phyloP scores from a whole-genome alignment of 352 stramenopile species.

The Sclerospora graminicola region DNA sequence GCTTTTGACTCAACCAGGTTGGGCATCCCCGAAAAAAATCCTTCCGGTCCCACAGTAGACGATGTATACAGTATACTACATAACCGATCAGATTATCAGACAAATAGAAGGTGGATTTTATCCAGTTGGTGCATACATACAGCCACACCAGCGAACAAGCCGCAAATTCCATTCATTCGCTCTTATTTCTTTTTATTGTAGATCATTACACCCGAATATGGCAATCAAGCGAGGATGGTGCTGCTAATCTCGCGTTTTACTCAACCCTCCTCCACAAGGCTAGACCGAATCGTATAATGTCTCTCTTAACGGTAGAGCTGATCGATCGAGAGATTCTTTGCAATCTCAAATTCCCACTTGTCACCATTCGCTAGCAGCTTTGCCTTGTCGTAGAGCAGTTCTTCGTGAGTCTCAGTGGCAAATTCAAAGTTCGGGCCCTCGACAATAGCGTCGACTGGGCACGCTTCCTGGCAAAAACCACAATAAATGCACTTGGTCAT shows the following conservation, averaged over 20 bases:
- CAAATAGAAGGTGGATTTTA: too few species aligned
- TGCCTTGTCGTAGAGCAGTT: slow-evolving; percentile 99
- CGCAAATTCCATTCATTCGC: slow-evolving; percentile 20
- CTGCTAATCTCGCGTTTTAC: background rate
- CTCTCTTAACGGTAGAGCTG: slow-evolving; percentile 96
- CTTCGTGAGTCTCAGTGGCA: slow-evolving; percentile 98
- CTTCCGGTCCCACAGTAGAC: too few species aligned
- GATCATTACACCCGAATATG: background rate
- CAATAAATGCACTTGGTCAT: slow-evolving; percentile 99
- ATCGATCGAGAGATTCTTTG: slow-evolving; percentile 97
- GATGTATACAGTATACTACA: too few species aligned
- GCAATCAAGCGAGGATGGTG: background rate
- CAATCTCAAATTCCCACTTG: slow-evolving; percentile 99
- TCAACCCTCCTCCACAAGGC: too few species aligned
- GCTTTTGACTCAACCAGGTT: too few species aligned
- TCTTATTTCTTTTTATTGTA: slow-evolving; percentile 25
- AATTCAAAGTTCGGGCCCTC: slow-evolving; percentile 99
- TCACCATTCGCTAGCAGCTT: slow-evolving; percentile 99
- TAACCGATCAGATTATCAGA: too few species aligned
- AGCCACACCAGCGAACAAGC: slow-evolving; percentile 1
- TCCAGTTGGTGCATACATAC: background rate
- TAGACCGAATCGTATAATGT: too few species aligned
- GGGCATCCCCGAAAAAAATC: too few species aligned
- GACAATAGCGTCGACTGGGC: slow-evolving; percentile 99
- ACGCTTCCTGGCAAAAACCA: slow-evolving; percentile 93